Conservation (phyloP, 2,329 filamentous ascomycete genomes). For the Aspergillus alliaceus region DNA sequence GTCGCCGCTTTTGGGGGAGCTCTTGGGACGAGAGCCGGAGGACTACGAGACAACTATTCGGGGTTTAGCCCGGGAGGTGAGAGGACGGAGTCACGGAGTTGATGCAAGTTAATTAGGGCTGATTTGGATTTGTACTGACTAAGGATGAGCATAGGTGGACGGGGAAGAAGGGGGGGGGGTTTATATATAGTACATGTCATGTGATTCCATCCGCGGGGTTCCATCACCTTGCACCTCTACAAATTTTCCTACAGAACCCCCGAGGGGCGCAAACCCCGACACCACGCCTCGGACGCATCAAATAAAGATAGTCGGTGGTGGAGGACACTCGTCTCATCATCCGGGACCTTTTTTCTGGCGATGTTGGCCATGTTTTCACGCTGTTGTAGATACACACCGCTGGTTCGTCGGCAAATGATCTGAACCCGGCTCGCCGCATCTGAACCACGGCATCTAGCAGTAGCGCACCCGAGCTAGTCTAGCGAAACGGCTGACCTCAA, state of each 20-base stretch:
- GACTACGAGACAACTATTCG: constrained; percentile 39
- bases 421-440: no score
- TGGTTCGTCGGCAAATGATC: neutral
- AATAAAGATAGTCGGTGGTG: neutral
- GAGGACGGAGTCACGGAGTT: no score
- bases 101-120: neutral
- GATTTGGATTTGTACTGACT: neutral
- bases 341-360: neutral
- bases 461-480: constrained; percentile 8
- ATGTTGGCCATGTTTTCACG: neutral
- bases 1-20: constrained; percentile 37
- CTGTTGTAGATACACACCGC: neutral
- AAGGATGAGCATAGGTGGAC: neutral
- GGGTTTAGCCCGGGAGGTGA: constrained; percentile 7
- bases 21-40: constrained; percentile 47
- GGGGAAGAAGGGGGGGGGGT: neutral
- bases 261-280: neutral
- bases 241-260: neutral
- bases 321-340: neutral
- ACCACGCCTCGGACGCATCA: neutral
- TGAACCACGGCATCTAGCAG: constrained; percentile 4
- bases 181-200: neutral
- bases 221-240: neutral
- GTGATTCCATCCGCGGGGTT: neutral
- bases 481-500: constrained; percentile 5